phyloP scores from a whole-genome alignment of 768 basidiomycete genomes.

The Hericium erinaceus region DNA sequence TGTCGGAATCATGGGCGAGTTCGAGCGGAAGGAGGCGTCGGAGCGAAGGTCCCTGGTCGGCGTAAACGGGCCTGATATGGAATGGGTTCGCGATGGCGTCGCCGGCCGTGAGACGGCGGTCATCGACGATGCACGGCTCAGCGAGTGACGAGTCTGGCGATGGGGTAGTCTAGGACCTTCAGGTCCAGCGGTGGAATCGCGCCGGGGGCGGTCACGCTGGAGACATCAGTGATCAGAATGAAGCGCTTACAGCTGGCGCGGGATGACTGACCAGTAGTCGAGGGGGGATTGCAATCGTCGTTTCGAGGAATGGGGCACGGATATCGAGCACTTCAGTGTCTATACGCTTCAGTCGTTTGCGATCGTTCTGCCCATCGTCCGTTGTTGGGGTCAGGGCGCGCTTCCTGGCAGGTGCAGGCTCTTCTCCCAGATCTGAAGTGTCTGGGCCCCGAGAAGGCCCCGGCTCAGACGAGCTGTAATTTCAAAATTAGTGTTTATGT shows the following conservation, averaged over 20 bases:
- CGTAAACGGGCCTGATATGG: background rate
- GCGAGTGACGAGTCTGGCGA: background rate
- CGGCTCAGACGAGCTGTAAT: background rate
- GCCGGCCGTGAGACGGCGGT: background rate
- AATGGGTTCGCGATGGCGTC: background rate
- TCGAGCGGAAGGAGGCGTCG: slow-evolving; percentile 1
- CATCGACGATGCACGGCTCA: slow-evolving; percentile 1
- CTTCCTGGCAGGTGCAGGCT: background rate
- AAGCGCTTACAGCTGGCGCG: background rate
- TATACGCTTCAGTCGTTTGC: background rate
- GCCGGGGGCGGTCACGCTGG: background rate
- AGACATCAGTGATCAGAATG: background rate
- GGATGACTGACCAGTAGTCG: background rate
- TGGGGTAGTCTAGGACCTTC: slow-evolving; percentile 1
- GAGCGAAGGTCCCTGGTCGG: background rate
- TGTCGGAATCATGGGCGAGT: slow-evolving; percentile 5
- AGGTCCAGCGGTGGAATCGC: background rate
- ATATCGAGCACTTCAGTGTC: background rate
- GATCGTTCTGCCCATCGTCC: background rate
- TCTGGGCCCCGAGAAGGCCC: background rate
- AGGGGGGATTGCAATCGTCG: background rate
- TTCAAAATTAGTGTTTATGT: background rate
- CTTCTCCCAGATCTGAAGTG: background rate
- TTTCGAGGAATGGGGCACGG: background rate
- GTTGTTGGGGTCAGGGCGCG: background rate